phyloP scores from a whole-genome alignment of 257 asterid genomes.

The Catharanthus roseus region DNA sequence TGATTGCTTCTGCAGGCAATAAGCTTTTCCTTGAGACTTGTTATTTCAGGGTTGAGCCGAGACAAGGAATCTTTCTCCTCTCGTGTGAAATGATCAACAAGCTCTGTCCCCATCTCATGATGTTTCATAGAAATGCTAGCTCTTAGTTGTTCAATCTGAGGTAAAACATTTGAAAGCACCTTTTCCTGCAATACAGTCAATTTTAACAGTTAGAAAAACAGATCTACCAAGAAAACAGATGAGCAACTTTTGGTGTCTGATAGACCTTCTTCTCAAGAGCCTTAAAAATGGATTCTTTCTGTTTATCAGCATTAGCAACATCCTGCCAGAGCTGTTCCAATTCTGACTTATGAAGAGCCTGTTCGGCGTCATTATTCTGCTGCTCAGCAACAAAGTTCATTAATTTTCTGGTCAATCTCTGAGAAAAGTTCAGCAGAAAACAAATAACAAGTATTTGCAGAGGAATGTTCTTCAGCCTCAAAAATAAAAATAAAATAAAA shows the following conservation, averaged over 20 bases:
- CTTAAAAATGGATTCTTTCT: slow-evolving; percentile 65
- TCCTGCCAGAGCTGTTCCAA: slow-evolving; percentile 92
- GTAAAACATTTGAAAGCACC: slow-evolving; percentile 60
- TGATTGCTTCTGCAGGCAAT: slow-evolving; percentile 66
- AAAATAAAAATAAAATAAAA: neutral
- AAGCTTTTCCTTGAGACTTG: slow-evolving; percentile 68
- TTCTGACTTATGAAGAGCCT: slow-evolving; percentile 82
- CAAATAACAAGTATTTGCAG: slow-evolving; percentile 15
- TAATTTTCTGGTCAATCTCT: slow-evolving; percentile 91
- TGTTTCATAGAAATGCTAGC: slow-evolving; percentile 74
- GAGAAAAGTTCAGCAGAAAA: slow-evolving; percentile 56
- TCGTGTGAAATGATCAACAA: slow-evolving; percentile 90
- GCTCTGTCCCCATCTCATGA: slow-evolving; percentile 93
- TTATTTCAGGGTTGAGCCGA: slow-evolving; percentile 88
- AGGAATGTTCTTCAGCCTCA: neutral
- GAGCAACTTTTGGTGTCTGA: slow-evolving; percentile 9
- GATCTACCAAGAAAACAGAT: slow-evolving; percentile 2
- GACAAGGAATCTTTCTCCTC: slow-evolving; percentile 83
- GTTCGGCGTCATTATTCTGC: slow-evolving; percentile 92
- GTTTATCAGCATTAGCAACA: slow-evolving; percentile 60
- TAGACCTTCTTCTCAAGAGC: slow-evolving; percentile 87
- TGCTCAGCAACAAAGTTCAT: slow-evolving; percentile 91
- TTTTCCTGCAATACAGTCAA: slow-evolving; percentile 56
- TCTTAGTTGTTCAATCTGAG: slow-evolving; percentile 81
- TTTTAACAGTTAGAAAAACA: slow-evolving; percentile 14